These are phyloP conservation scores for Camellia granthamiana DNA, from an alignment of 148 eudicot species.

Conservation along the genomic window DNA sequence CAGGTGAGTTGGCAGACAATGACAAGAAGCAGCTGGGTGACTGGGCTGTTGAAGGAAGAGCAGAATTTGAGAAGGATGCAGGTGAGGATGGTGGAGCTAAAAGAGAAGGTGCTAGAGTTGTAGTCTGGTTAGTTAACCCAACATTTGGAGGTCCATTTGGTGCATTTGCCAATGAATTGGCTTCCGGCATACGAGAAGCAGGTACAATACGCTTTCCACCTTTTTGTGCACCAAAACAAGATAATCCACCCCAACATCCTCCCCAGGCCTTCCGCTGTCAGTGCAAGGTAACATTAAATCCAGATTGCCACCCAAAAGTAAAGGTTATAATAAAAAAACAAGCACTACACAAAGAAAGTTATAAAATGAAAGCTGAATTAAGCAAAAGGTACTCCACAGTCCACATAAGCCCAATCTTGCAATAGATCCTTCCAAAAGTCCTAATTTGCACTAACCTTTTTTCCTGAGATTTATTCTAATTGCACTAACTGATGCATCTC, in stretches of 20 bases:
- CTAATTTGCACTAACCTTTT: not conserved
- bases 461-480: not conserved
- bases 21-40: constrained; percentile 74
- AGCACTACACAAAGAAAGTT: not conserved
- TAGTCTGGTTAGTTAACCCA: constrained; percentile 50
- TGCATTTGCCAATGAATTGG: constrained; percentile 53
- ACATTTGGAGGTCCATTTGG: constrained; percentile 65
- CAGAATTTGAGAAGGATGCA: constrained; percentile 84
- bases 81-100: constrained; percentile 99
- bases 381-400: not conserved
- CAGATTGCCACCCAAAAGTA: not conserved
- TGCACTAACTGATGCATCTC: not conserved
- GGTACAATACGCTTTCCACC: constrained; percentile 91
- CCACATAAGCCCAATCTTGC: not conserved
- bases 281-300: constrained; percentile 18
- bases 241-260: constrained; percentile 77
- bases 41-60: constrained; percentile 87
- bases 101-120: constrained; percentile 67
- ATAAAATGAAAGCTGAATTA: not conserved
- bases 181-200: constrained; percentile 79
- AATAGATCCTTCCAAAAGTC: not conserved
- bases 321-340: not conserved
- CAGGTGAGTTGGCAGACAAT: constrained; percentile 76
- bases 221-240: constrained; percentile 76
- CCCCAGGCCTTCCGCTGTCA: constrained; percentile 87